Evolutionary conservation across 768 basidiomycete species (phyloP).

Genomic region (Xerocomellus amylosporus): DNA sequence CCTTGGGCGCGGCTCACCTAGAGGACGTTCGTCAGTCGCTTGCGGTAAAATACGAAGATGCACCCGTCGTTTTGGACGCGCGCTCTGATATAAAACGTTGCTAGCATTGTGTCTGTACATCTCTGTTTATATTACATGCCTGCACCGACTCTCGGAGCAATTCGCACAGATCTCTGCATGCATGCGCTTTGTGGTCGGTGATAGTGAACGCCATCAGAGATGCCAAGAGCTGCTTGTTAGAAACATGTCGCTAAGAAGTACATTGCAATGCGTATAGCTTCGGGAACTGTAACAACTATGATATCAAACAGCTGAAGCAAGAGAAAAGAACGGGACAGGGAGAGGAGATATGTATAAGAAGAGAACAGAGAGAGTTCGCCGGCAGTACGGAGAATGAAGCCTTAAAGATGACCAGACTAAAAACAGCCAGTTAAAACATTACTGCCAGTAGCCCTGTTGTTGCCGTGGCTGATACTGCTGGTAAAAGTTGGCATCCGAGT

Average conservation of each 20-base stretch:
- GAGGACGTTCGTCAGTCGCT: slow-evolving; percentile 11
- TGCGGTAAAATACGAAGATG: slow-evolving; percentile 16
- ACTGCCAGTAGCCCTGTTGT: slow-evolving; percentile 59
- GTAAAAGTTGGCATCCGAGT: slow-evolving; percentile 66
- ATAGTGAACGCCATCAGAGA: neutral
- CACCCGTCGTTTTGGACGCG: neutral
- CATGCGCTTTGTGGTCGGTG: neutral
- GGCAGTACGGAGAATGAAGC: neutral
- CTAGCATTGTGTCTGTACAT: slow-evolving; percentile 8
- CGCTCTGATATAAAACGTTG: neutral
- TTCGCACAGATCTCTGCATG: neutral
- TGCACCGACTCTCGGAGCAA: neutral
- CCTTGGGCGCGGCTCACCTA: neutral
- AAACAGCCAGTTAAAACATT: slow-evolving; percentile 11
- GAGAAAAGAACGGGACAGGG: slow-evolving; percentile 5
- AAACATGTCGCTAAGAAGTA: slow-evolving; percentile 29
- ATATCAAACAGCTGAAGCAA: slow-evolving; percentile 32
- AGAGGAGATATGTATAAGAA: slow-evolving; percentile 8
- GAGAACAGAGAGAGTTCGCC: slow-evolving; percentile 2
- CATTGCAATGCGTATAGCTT: slow-evolving; percentile 29
- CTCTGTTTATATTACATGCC: neutral
- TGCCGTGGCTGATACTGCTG: slow-evolving; percentile 66
- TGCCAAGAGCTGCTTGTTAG: slow-evolving; percentile 14
- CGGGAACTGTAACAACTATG: slow-evolving; percentile 25
- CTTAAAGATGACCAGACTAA: neutral